Evolutionary conservation across 495 filamentous ascomycete genomes (phyloP).

Genomic region (Daldinia bambusicola): DNA sequence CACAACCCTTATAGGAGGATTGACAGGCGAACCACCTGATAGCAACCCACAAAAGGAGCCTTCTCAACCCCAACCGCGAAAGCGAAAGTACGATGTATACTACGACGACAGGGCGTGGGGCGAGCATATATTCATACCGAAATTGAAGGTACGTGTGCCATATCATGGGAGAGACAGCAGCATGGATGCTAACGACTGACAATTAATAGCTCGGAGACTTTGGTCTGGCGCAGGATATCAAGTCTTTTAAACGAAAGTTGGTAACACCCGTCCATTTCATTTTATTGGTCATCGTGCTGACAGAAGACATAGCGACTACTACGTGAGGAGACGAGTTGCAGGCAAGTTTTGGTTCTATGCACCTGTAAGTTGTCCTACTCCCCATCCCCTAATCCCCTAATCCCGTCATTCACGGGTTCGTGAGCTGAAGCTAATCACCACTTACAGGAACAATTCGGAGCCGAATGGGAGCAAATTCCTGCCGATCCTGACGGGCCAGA

Average conservation of each 20-base stretch:
- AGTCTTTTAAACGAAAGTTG: conserved; percentile 31
- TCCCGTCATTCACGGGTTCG: background rate
- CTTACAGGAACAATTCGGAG: conserved; percentile 31
- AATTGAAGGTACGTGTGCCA: conserved; percentile 18
- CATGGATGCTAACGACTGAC: conserved; percentile 5
- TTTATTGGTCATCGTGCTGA: conserved; percentile 1
- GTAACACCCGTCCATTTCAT: background rate
- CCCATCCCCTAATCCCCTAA: background rate
- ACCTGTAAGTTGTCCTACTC: conserved; percentile 22
- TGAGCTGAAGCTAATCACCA: background rate
- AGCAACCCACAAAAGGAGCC: background rate
- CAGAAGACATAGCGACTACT: conserved; percentile 15
- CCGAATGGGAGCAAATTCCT: conserved; percentile 19
- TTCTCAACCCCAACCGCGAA: background rate
- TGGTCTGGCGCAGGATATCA: conserved; percentile 15
- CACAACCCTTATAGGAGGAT: too few relatives aligned
- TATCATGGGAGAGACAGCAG: background rate
- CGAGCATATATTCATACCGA: conserved; percentile 25
- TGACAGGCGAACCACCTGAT: too few relatives aligned
- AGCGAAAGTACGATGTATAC: background rate
- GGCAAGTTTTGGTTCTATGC: conserved; percentile 12
- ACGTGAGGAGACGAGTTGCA: background rate
- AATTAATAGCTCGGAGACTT: conserved; percentile 35
- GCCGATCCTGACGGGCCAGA: background rate
- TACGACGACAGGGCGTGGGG: background rate